Conservation (phyloP, 2,329 filamentous ascomycete species). For the Botrytis deweyae region DNA sequence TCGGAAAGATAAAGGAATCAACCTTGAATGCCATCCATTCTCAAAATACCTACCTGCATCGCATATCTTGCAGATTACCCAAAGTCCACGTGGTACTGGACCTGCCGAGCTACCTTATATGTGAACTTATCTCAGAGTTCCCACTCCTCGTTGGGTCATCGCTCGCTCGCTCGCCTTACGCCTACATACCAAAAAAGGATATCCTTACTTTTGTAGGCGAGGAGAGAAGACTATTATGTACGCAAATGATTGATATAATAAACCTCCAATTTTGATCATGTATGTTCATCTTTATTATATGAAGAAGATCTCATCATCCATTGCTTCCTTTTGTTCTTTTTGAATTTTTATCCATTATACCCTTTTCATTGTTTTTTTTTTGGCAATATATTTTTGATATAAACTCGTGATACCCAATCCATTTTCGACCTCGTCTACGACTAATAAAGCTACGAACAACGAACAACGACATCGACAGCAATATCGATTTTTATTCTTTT, state of each 20-base stretch:
- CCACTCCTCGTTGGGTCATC: conserved; percentile 7
- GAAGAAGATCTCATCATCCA: background rate
- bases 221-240: conserved; percentile 12
- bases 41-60: background rate
- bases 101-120: background rate
- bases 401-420: background rate
- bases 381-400: background rate
- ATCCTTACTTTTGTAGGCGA: conserved; percentile 12
- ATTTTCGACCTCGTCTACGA: background rate
- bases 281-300: background rate
- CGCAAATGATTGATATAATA: conserved; percentile 8
- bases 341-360: background rate
- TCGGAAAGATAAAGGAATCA: conserved; percentile 4
- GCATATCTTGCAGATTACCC: background rate
- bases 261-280: background rate
- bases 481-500: background rate
- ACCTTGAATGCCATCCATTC: background rate
- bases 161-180: conserved; percentile 13
- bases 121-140: background rate
- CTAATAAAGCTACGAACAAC: background rate
- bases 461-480: background rate
- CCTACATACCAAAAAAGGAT: conserved; percentile 16
- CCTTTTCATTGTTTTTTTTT: background rate
- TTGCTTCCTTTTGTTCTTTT: background rate
- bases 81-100: background rate